Evolutionary conservation across 2,329 filamentous ascomycete species (phyloP), one percentile per base, ranked within the genome.

Genomic region (Lecanicillium sp.): DNA sequence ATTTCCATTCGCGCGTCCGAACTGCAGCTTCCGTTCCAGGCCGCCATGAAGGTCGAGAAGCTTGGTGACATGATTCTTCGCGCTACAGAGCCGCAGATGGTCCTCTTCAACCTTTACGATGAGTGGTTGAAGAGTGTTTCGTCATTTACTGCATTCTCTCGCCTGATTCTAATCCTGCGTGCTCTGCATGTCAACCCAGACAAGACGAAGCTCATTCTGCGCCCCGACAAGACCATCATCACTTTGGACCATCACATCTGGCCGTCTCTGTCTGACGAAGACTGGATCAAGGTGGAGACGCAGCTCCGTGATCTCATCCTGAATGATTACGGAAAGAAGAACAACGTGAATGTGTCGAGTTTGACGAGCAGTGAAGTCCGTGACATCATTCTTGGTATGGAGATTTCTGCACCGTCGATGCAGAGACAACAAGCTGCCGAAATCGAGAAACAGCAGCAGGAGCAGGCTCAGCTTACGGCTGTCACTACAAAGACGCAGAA

Each of bases 271-370:
- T 82, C 86, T 0, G 92, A 98, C 48, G 92, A 98, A 52, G 89
- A 95, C 46, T 98, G 92, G 92, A 92, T 98, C 65, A 96, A 96
- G 77, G 87, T 98, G n/a, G 92, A 98, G 71, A 88, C 88, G 33
- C 87, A 94, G 57, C 71, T 98, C 30, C 83, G 92, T 60, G 92
- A 98, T 69, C 69, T 98, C 48, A 98, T 98, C 53, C 60, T 98
- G 50, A 96, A 97, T 50, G 92, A 98, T 59, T 98, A 98, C 58
- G 92, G 92, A 57, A 98, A 97, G 77, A 98, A 98, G 77, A 98
- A 98, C 71, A 98, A 97, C 52, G 92, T 98, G 69, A 98, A 98
- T 53, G 90, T 92, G 11, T 94, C 94, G 13, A 95, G 88, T 60
- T 72, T 98, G 64, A 98, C 92, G 1, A 95, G 81, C 58, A 95